A percentile compares a stretch with the other conserved stretches of the same genome.
phyloP scores from a whole-genome alignment of 2,329 filamentous ascomycete species.

The Epichloe aotearoae region DNA sequence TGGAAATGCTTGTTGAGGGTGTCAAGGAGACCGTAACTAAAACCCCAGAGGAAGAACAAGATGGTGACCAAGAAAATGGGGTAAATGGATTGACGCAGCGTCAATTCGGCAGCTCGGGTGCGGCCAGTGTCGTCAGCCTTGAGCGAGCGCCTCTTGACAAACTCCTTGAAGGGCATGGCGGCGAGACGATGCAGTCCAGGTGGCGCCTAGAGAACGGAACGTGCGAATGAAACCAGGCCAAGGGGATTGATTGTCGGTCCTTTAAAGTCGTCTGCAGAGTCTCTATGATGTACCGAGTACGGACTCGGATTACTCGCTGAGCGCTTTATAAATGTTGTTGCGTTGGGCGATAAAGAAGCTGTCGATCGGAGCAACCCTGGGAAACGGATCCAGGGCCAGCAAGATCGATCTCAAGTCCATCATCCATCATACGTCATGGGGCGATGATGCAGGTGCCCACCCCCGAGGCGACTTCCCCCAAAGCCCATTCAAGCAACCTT shows the following conservation, averaged over 20 bases:
- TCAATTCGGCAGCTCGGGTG: constrained; percentile 41
- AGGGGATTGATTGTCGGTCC: neutral
- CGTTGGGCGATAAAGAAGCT: neutral
- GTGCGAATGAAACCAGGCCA: neutral
- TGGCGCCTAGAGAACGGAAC: neutral
- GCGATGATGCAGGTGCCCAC: neutral
- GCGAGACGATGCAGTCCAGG: neutral
- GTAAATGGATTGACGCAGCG: constrained; percentile 51
- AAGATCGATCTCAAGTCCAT: neutral
- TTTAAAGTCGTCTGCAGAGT: neutral
- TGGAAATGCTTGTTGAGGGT: constrained; percentile 39
- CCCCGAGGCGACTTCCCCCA: neutral
- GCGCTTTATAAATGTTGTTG: neutral
- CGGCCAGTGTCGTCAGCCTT: constrained; percentile 27
- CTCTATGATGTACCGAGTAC: neutral
- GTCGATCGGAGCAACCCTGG: too few relatives aligned
- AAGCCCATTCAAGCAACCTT: too few relatives aligned
- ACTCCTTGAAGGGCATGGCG: constrained; percentile 28
- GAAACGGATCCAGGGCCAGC: neutral
- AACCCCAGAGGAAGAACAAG: constrained; percentile 34
- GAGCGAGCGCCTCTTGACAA: constrained; percentile 31
- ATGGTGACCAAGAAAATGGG: constrained; percentile 45
- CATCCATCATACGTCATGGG: too few relatives aligned
- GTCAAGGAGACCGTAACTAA: constrained; percentile 32
- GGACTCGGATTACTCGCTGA: neutral